These are phyloP conservation scores for Rosa lucieae DNA, from an alignment of 306 rosid genomes.

Conservation along the genomic window DNA sequence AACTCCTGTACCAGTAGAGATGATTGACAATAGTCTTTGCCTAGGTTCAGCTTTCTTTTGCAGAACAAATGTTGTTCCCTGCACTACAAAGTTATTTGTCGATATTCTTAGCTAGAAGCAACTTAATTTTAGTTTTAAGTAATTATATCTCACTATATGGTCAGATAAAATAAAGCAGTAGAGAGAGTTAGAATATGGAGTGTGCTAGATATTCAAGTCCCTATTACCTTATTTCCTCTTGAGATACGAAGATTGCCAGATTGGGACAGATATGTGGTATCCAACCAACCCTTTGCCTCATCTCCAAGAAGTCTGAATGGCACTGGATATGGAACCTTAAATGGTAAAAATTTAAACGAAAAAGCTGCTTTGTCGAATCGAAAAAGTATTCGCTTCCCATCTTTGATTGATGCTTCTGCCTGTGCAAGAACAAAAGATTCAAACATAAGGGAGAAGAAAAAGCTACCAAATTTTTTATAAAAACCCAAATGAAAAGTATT, in stretches of 20 bases:
- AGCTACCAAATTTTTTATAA: not conserved
- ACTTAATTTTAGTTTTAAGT: not conserved
- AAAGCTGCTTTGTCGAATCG: slow-evolving; percentile 92
- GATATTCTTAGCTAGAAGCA: slow-evolving; percentile 40
- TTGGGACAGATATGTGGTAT: slow-evolving; percentile 81
- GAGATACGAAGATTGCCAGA: slow-evolving; percentile 92
- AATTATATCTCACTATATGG: not conserved
- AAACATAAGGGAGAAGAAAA: not conserved
- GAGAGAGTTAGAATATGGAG: not conserved
- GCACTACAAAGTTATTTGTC: slow-evolving; percentile 70
- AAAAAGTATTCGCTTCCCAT: slow-evolving; percentile 84
- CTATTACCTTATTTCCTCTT: slow-evolving; percentile 89
- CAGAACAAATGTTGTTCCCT: slow-evolving; percentile 96
- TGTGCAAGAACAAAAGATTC: slow-evolving; percentile 22
- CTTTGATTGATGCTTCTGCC: slow-evolving; percentile 86
- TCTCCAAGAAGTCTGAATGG: slow-evolving; percentile 95
- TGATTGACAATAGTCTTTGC: slow-evolving; percentile 68
- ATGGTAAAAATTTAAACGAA: slow-evolving; percentile 76
- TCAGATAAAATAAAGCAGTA: not conserved
- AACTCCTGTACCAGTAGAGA: slow-evolving; percentile 58
- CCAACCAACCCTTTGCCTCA: slow-evolving; percentile 98
- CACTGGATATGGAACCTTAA: slow-evolving; percentile 98
- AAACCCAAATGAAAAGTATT: not conserved
- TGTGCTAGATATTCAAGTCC: slow-evolving; percentile 10
- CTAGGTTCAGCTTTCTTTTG: slow-evolving; percentile 84